Evolutionary conservation across 768 basidiomycete species (phyloP), one percentile per base, ranked within the genome.

Genomic region (Naganishia randhawae): DNA sequence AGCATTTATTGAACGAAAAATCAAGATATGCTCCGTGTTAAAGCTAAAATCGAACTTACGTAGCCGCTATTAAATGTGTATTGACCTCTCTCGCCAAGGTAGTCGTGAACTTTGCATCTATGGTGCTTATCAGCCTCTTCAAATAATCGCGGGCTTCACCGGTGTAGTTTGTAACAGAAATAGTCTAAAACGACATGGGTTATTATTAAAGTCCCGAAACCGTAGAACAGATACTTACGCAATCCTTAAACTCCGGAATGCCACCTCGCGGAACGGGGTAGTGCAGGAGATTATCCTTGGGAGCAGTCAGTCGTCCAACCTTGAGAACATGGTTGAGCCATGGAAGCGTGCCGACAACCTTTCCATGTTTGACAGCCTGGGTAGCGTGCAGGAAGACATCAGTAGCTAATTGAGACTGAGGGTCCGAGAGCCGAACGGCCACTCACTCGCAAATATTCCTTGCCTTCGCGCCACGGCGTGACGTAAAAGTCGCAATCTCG

Each of bases 81-180:
- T 91, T 95, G 25, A 82, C 81, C 11, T 84, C 84, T 6, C 50
- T 63, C 0, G 86, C 85, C 88, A 97, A 89, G 54, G 85, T 89
- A 0, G 92, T 86, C 2, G 91, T 91, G 73, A 92, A 94, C 31
- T 80, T 83, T 0, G 85, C 92, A 1, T 92, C 93, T 84, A 91
- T 86, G 5, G 85, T 80, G 6, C 81, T 81, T 61, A 97, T 89
- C 17, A 97, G 81, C 70, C 86, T 87, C 81, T 92, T 92, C 61
- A 97, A 83, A 74, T 94, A 94, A 63, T 95, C 92, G 2, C 92
- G 84, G 7, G 89, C 84, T 41, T 88, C 86, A 2, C 93, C 92
- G 0, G 90, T 89, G 76, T 93, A 95, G 75, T 94, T 94, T 0
- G 92, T 92, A 1, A 95, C 83, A 0, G 92, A 90, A 65, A 95